Evolutionary conservation across 192 early-diverging fungal species (phyloP).

Genomic region (Neocallimastix lanati): DNA sequence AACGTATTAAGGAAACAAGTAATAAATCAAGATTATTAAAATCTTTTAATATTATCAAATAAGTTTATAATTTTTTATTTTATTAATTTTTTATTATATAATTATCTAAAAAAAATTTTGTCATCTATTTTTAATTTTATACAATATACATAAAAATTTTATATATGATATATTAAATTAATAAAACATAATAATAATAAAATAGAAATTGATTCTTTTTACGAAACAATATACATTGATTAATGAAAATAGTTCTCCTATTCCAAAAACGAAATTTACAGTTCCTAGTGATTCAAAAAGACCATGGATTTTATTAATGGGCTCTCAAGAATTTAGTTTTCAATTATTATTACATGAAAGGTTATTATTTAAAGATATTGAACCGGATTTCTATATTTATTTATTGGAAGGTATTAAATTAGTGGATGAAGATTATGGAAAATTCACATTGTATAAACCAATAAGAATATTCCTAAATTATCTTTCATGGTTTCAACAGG

Average conservation of each 20-base stretch:
- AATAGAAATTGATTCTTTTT: neutral
- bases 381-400: neutral
- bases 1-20: neutral
- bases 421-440: neutral
- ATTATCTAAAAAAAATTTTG: too few relatives aligned
- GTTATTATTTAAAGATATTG: neutral
- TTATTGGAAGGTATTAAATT: neutral
- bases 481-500: neutral
- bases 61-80: too few relatives aligned
- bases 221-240: neutral
- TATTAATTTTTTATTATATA: too few relatives aligned
- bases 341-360: neutral
- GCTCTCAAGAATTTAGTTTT: neutral
- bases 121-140: too few relatives aligned
- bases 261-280: neutral
- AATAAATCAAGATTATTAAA: neutral
- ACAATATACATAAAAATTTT: too few relatives aligned
- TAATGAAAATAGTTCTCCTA: neutral
- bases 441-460: neutral
- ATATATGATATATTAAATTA: too few relatives aligned
- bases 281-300: neutral
- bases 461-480: neutral
- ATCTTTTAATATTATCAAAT: too few relatives aligned
- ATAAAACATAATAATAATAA: too few relatives aligned
- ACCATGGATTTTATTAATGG: neutral